phyloP scores from a whole-genome alignment of 768 basidiomycete species.

The Phanerochaete carnosa region DNA sequence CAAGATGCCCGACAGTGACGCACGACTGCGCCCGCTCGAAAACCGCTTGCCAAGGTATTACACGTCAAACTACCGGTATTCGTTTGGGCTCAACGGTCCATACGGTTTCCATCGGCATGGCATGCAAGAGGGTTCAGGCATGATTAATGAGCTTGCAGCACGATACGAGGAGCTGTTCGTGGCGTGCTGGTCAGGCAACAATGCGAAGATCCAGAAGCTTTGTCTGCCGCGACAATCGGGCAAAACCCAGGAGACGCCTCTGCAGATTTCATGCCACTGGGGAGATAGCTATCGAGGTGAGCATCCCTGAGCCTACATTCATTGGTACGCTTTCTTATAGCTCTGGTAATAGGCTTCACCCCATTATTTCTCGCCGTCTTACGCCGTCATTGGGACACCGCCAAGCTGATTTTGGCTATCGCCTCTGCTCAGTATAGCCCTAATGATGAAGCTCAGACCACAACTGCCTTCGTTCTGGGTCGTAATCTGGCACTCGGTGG shows the following conservation, averaged over 20 bases:
- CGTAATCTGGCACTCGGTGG: constrained; percentile 32
- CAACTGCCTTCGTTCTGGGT: background rate
- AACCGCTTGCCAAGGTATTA: background rate
- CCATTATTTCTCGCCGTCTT: constrained; percentile 49
- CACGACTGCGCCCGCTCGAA: background rate
- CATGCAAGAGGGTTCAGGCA: background rate
- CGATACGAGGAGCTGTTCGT: constrained; percentile 55
- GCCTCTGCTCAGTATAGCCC: constrained; percentile 51
- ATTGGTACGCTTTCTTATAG: background rate
- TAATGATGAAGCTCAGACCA: constrained; percentile 28
- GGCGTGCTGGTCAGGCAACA: constrained; percentile 52
- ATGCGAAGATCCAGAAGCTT: constrained; percentile 45
- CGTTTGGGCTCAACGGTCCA: background rate
- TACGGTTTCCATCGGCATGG: constrained; percentile 7
- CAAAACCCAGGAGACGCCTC: constrained; percentile 25
- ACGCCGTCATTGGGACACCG: constrained; percentile 53
- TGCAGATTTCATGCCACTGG: constrained; percentile 43
- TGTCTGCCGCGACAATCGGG: constrained; percentile 44
- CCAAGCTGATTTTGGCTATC: constrained; percentile 56
- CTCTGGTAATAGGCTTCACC: constrained; percentile 35
- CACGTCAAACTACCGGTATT: background rate
- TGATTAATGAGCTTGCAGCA: constrained; percentile 32
- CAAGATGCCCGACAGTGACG: constrained; percentile 8
- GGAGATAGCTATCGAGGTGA: background rate
- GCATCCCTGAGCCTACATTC: background rate